Conservation (phyloP, 2,329 filamentous ascomycete species). For the Fusarium ambrosium region DNA sequence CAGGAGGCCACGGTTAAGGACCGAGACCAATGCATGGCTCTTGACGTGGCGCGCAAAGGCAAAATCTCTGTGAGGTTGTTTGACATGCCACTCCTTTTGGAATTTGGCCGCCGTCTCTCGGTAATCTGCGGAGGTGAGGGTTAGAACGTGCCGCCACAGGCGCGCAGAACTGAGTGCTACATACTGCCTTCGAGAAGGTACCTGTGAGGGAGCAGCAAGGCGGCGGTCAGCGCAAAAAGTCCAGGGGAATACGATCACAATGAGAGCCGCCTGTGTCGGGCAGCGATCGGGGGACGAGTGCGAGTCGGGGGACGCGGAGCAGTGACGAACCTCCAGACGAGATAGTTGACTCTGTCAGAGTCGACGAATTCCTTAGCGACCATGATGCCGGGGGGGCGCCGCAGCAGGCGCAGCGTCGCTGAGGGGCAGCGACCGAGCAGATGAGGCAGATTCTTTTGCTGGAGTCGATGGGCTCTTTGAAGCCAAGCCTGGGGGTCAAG, state of each 20-base stretch:
- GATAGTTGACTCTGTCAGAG: conserved; percentile 77
- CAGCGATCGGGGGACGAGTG: conserved; percentile 33
- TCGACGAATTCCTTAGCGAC: conserved; percentile 71
- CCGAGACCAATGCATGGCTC: conserved; percentile 72
- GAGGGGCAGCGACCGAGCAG: conserved; percentile 34
- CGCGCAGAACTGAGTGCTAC: conserved; percentile 53
- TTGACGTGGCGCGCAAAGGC: conserved; percentile 75
- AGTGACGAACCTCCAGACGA: conserved; percentile 76
- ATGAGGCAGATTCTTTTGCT: conserved; percentile 18
- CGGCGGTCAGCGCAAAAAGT: conserved; percentile 40
- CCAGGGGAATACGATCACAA: conserved; percentile 23
- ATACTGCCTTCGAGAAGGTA: conserved; percentile 74
- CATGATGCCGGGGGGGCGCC: conserved; percentile 59
- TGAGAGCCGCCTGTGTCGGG: conserved; percentile 8
- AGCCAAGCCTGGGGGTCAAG: conserved; percentile 31
- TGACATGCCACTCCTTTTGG: conserved; percentile 76
- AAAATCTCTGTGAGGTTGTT: conserved; percentile 72
- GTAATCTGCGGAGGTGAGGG: conserved; percentile 65
- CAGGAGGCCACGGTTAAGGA: conserved; percentile 74
- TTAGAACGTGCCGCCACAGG: conserved; percentile 43
- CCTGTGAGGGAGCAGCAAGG: conserved; percentile 53
- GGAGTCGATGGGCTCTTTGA: conserved; percentile 34
- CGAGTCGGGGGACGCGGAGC: conserved; percentile 45
- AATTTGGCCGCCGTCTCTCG: conserved; percentile 76
- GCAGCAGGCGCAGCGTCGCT: conserved; percentile 51